Conservation (phyloP, 2,329 filamentous ascomycete genomes). For the Paracorniculantispora psalliotae region DNA sequence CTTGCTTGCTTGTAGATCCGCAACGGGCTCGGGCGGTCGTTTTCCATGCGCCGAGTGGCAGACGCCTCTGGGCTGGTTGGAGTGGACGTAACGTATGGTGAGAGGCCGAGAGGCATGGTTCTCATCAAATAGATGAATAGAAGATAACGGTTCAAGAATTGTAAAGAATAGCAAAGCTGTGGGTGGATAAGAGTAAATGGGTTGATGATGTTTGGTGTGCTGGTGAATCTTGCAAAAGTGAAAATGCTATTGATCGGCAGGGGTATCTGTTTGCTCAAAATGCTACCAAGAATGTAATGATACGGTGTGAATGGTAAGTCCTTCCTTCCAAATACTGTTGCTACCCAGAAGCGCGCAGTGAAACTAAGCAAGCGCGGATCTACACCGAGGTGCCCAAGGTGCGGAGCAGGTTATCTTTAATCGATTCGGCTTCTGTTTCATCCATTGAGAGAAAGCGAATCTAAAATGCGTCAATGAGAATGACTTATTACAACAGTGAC, state of each 20-base stretch:
- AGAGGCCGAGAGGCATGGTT: conserved; percentile 8
- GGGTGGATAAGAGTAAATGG: conserved; percentile 3
- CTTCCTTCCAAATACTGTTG: conserved; percentile 1
- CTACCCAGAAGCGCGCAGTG: background rate
- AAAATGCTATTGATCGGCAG: background rate
- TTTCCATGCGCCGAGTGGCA: conserved; percentile 14
- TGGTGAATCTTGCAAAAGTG: conserved; percentile 2
- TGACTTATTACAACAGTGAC: too few species aligned
- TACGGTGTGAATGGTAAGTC: background rate
- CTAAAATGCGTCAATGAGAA: conserved; percentile 31
- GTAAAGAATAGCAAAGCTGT: conserved; percentile 7
- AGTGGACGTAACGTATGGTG: conserved; percentile 11
- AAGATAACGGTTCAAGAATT: background rate
- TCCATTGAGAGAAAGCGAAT: conserved; percentile 65
- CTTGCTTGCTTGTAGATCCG: conserved; percentile 42
- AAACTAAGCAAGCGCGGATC: background rate
- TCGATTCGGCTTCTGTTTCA: conserved; percentile 50
- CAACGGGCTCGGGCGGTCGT: conserved; percentile 40
- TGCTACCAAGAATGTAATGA: background rate
- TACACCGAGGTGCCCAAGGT: conserved; percentile 37
- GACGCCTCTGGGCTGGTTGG: conserved; percentile 18
- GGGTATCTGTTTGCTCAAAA: conserved; percentile 8
- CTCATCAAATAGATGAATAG: background rate
- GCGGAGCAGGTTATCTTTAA: conserved; percentile 54
- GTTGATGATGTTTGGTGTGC: background rate